Conservation (phyloP, 2,329 filamentous ascomycete genomes). For the Lachnellula hyalina region DNA sequence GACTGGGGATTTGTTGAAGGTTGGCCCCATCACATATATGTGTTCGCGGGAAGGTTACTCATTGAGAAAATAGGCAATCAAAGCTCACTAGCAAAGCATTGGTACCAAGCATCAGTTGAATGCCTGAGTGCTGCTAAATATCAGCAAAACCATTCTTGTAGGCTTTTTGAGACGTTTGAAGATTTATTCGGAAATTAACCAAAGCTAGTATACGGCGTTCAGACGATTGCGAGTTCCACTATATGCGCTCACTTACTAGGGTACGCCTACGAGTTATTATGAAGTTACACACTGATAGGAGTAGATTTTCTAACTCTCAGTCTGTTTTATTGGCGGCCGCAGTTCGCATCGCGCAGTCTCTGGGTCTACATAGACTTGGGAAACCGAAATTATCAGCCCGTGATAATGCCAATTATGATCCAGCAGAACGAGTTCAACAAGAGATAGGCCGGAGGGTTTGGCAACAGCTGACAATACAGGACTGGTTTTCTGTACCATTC, state of each 20-base stretch:
- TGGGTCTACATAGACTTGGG: slow-evolving; percentile 40
- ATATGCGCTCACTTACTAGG: slow-evolving; percentile 44
- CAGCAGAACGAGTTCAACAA: slow-evolving; percentile 6
- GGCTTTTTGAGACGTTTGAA: neutral
- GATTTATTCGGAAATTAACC: neutral
- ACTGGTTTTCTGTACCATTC: slow-evolving; percentile 21
- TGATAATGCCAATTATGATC: slow-evolving; percentile 10
- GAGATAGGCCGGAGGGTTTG: slow-evolving; percentile 15
- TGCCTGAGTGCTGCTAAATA: slow-evolving; percentile 43
- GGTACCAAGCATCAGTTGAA: slow-evolving; percentile 41
- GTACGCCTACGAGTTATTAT: neutral
- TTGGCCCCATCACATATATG: neutral
- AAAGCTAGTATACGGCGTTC: slow-evolving; percentile 34
- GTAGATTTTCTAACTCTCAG: slow-evolving; percentile 41
- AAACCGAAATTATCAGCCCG: slow-evolving; percentile 14
- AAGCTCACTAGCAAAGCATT: slow-evolving; percentile 37
- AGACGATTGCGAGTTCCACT: slow-evolving; percentile 44
- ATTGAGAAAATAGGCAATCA: slow-evolving; percentile 31
- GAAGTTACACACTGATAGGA: neutral
- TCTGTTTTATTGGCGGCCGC: slow-evolving; percentile 41
- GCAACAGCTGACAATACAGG: slow-evolving; percentile 17
- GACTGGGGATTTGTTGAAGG: slow-evolving; percentile 40
- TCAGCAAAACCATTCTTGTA: slow-evolving; percentile 36
- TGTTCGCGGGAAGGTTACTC: neutral
- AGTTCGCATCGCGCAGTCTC: slow-evolving; percentile 41